Percentiles rank a stretch among this genome's conserved stretches.
Evolutionary conservation across 2,329 filamentous ascomycete genomes (phyloP).

Genomic region (Metarhizium brunneum): DNA sequence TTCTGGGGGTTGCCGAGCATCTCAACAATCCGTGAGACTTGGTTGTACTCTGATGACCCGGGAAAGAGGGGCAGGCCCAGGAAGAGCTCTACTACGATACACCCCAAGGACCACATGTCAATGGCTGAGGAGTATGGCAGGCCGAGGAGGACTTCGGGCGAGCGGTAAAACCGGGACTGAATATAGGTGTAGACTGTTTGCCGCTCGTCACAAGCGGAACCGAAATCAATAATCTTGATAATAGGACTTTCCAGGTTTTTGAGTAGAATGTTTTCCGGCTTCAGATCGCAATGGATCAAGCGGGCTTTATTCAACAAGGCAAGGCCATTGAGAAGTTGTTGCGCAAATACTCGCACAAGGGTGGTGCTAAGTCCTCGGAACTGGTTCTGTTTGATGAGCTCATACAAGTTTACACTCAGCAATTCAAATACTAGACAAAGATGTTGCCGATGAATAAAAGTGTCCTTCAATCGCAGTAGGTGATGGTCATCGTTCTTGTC

Average conservation of each 20-base stretch:
- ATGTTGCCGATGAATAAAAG: conserved; percentile 96
- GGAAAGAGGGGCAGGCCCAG: conserved; percentile 90
- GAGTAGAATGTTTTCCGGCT: conserved; percentile 93
- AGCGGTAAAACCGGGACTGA: conserved; percentile 95
- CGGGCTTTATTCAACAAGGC: conserved; percentile 92
- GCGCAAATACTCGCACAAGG: conserved; percentile 91
- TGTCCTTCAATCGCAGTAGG: conserved; percentile 87
- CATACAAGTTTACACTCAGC: conserved; percentile 93
- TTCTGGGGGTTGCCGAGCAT: conserved; percentile 95
- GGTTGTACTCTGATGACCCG: conserved; percentile 97
- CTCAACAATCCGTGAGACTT: conserved; percentile 92
- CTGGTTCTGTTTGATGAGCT: conserved; percentile 98
- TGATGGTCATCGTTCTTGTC: conserved; percentile 99
- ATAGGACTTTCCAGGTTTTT: conserved; percentile 99
- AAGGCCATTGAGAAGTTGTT: conserved; percentile 88
- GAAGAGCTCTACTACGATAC: conserved; percentile 96
- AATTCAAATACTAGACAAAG: conserved; percentile 94
- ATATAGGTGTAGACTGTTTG: conserved; percentile 99
- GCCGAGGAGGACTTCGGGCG: conserved; percentile 89
- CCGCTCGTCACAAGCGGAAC: conserved; percentile 93
- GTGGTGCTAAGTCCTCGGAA: conserved; percentile 96
- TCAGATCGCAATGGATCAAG: conserved; percentile 94
- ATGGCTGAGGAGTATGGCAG: conserved; percentile 96
- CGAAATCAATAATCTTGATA: conserved; percentile 99
- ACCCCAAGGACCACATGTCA: conserved; percentile 99